A percentile compares a stretch with the other conserved stretches of the same genome.
phyloP scores from a whole-genome alignment of 2,329 filamentous ascomycete genomes.

The Ceratocystis alfenasii region DNA sequence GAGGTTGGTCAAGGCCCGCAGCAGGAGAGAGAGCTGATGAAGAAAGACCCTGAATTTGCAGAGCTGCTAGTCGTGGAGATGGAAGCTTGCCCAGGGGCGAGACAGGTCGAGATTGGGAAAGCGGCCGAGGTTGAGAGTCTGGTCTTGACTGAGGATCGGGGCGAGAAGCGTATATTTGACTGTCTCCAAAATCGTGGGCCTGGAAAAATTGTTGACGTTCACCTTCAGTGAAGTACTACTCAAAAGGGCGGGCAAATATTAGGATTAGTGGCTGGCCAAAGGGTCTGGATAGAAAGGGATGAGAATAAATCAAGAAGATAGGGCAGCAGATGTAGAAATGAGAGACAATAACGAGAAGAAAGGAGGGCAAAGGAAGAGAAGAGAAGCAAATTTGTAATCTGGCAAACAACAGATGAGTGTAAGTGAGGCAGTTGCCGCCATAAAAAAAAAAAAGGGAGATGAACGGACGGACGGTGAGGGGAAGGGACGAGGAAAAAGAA shows the following conservation, averaged over 20 bases:
- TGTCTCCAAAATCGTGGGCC: constrained; percentile 16
- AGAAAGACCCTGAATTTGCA: constrained; percentile 20
- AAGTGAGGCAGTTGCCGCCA: background rate
- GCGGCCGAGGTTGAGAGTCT: background rate
- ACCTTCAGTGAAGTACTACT: constrained; percentile 21
- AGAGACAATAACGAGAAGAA: background rate
- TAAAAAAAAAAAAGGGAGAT: background rate
- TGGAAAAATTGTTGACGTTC: constrained; percentile 21
- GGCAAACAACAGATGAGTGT: background rate
- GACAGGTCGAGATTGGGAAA: constrained; percentile 7
- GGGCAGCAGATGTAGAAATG: background rate
- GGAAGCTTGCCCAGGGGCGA: constrained; percentile 20
- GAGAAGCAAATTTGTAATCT: background rate
- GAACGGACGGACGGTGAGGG: background rate
- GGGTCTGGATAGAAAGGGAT: background rate
- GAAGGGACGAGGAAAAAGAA: background rate
- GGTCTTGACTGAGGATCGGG: constrained; percentile 8
- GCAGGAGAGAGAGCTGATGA: constrained; percentile 1
- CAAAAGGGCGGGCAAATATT: background rate
- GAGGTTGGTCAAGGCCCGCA: background rate
- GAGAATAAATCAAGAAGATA: background rate
- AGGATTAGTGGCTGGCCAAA: constrained; percentile 20
- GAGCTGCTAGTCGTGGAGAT: constrained; percentile 19
- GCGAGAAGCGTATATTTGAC: constrained; percentile 10
- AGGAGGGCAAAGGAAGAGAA: background rate